Evolutionary conservation across 1,284 basidiomycete species (phyloP), one percentile per base, ranked within the genome.

Genomic region (Phellinidium pouzarii): DNA sequence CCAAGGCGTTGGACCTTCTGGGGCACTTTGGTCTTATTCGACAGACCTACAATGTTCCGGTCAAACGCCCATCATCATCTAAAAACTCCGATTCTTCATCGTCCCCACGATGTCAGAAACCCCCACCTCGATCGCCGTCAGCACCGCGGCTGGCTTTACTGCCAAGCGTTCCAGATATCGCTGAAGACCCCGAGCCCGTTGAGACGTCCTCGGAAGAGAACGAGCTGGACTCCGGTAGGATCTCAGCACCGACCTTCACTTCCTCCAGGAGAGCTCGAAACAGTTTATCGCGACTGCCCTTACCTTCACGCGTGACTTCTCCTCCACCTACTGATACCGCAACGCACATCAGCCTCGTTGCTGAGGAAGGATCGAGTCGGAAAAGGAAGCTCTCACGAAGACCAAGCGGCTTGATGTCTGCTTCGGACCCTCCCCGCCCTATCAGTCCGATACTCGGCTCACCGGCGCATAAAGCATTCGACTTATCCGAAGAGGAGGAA

Each of bases 371-470:
- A 64, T 26, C 65, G 61, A 48, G 64, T 48, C 64, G 69, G 34
- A 82, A 77, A 62, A 72, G 77, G 31, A 81, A 79, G 55, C 62
- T 76, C 6, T 68, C 76, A 51, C 71, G 85, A 57, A 71, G 84
- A 45, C 83, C 83, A 66, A 87, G 84, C 59, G 84, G 84, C 4
- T 66, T 87, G 42, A 65, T 88, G 55, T 54, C 60, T 59, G 61
- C 62, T 48, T 61, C 71, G 8, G 59, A 71, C 20, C 69, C 71
- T 12, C 74, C 73, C 5, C 72, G 80, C 53, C 74, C 79, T 20
- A 71, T 77, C 1, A 85, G 82, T 59, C 84, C 84, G 3, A 79
- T 80, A 4, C 78, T 82, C 59, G 81, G 80, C n/a, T 82, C 80
- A 2, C 79, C 82, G 12, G 70, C 80, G 36, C 71, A 76, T 38